phyloP scores from a whole-genome alignment of 345 rosid genomes.

The Eucalyptus guilfoylei region DNA sequence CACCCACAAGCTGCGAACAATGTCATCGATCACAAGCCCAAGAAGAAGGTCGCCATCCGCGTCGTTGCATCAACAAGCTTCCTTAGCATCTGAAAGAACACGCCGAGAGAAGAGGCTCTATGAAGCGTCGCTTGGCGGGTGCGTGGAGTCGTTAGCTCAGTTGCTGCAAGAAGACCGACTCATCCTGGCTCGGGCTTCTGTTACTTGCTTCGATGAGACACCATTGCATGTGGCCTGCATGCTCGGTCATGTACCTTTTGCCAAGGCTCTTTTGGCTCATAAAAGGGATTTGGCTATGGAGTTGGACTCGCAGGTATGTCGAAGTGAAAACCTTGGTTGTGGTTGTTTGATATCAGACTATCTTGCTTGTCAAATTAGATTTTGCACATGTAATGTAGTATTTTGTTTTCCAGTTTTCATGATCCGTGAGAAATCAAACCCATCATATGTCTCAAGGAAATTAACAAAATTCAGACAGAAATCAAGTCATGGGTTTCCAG shows the following conservation, averaged over 20 bases:
- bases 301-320: neutral
- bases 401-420: neutral
- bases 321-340: neutral
- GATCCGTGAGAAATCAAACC: neutral
- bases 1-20: too few relatives aligned
- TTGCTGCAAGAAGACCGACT: neutral
- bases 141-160: neutral
- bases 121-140: neutral
- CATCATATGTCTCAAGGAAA: too few relatives aligned
- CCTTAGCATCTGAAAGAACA: too few relatives aligned
- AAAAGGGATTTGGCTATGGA: neutral
- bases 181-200: neutral
- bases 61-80: too few relatives aligned
- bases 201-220: neutral
- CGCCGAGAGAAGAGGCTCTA: too few relatives aligned
- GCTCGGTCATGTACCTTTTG: neutral
- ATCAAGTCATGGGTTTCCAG: neutral
- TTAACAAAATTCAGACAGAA: neutral
- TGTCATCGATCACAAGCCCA: too few relatives aligned
- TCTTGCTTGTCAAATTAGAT: neutral
- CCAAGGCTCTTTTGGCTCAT: neutral
- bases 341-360: neutral
- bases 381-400: accelerated
- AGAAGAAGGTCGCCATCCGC: too few relatives aligned
- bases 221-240: neutral